Conservation (phyloP, 2,329 filamentous ascomycete species). For the Phoma sp. region DNA sequence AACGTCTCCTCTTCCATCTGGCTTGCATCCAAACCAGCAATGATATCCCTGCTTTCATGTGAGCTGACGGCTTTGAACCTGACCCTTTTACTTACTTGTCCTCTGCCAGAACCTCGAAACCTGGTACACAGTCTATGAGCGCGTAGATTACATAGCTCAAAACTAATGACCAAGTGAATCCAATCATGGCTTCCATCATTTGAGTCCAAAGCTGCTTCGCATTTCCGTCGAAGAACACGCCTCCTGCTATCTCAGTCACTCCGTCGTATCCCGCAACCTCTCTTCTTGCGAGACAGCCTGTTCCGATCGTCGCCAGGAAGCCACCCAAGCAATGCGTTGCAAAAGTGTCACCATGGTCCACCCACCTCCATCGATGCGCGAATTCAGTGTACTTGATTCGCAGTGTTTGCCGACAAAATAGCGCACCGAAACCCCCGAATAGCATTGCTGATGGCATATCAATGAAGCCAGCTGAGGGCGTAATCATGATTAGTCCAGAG, state of each 20-base stretch:
- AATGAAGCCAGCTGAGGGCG: constrained; percentile 57
- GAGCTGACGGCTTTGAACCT: not conserved
- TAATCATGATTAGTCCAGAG: constrained; percentile 61
- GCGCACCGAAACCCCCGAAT: constrained; percentile 56
- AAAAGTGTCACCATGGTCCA: constrained; percentile 63
- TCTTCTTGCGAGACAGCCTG: constrained; percentile 58
- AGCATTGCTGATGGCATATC: constrained; percentile 57
- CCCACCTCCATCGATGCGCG: constrained; percentile 57
- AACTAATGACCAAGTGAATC: constrained; percentile 59
- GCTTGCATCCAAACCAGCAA: constrained; percentile 56
- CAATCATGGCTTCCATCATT: constrained; percentile 58
- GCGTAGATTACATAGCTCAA: constrained; percentile 58
- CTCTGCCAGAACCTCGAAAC: constrained; percentile 58
- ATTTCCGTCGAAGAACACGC: constrained; percentile 62
- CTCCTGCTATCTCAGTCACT: constrained; percentile 55
- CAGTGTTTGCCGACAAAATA: constrained; percentile 58
- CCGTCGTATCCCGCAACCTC: constrained; percentile 61
- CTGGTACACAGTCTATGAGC: constrained; percentile 59
- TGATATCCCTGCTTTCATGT: constrained; percentile 49
- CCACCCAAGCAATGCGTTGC: constrained; percentile 62
- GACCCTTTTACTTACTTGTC: constrained; percentile 55
- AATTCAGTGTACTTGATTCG: constrained; percentile 60
- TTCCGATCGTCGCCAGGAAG: constrained; percentile 57
- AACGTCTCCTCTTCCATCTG: constrained; percentile 58
- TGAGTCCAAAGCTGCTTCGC: constrained; percentile 57